Evolutionary conservation across 495 filamentous ascomycete genomes (phyloP).

Genomic region (Achaetomiella virescens): DNA sequence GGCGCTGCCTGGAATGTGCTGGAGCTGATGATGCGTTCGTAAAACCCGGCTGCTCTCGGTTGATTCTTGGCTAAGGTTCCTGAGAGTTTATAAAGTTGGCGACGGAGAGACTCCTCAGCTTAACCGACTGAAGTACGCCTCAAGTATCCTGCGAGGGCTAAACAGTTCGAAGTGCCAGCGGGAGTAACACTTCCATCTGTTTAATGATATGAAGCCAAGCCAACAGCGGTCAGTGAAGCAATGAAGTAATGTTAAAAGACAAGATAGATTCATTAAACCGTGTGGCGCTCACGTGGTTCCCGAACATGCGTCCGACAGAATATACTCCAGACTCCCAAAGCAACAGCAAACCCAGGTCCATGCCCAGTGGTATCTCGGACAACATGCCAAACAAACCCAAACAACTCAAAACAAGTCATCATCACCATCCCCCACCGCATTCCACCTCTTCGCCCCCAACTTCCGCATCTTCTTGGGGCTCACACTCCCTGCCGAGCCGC

Average conservation of each 20-base stretch:
- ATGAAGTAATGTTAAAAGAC: neutral
- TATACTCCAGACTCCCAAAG: neutral
- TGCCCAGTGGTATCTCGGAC: constrained; percentile 8
- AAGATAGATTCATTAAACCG: neutral
- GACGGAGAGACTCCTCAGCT: no score
- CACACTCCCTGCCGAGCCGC: constrained; percentile 5
- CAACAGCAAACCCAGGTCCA: neutral
- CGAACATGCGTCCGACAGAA: neutral
- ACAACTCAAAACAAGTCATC: constrained; percentile 31
- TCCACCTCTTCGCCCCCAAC: constrained; percentile 34
- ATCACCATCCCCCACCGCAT: constrained; percentile 29
- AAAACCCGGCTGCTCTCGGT: no score
- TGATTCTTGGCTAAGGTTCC: no score
- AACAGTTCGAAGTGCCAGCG: no score
- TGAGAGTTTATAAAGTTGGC: no score
- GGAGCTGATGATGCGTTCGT: no score
- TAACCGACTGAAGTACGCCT: no score
- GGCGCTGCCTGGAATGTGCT: no score
- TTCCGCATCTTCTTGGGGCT: constrained; percentile 39
- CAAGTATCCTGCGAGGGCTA: no score
- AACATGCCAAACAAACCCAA: neutral
- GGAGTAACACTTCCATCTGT: no score
- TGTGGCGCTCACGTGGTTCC: neutral
- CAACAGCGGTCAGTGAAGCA: no score
- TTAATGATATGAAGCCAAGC: no score